Conservation (phyloP, 108 stramenopile species). For the Cyclotella atomus region DNA sequence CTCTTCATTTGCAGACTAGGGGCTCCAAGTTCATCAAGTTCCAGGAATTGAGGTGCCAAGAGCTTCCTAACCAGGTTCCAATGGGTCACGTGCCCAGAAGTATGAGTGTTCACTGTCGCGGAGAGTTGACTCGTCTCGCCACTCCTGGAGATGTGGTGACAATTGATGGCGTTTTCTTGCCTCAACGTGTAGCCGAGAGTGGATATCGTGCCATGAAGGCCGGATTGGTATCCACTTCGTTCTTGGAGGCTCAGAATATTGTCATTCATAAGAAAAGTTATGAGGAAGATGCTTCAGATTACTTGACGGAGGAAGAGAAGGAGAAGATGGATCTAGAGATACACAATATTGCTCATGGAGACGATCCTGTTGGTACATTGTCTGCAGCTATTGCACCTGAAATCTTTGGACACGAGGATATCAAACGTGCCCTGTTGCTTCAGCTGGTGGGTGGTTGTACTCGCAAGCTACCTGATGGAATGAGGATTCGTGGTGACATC, state of each 20-base stretch:
- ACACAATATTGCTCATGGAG: conserved; percentile 57
- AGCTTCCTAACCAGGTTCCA: conserved; percentile 96
- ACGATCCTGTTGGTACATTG: conserved; percentile 85
- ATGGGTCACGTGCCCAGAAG: conserved; percentile 97
- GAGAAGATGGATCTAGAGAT: conserved; percentile 62
- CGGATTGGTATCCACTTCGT: conserved; percentile 93
- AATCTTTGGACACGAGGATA: conserved; percentile 98
- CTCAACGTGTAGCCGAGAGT: conserved; percentile 72
- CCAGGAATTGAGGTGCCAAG: conserved; percentile 97
- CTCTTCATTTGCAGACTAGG: conserved; percentile 90
- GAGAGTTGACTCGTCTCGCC: conserved; percentile 88
- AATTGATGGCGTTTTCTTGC: conserved; percentile 92
- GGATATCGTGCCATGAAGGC: conserved; percentile 92
- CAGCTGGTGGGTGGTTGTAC: conserved; percentile 97
- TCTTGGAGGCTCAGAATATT: conserved; percentile 87
- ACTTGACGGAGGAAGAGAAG: conserved; percentile 61
- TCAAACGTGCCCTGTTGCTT: conserved; percentile 94
- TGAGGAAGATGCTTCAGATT: conserved; percentile 74
- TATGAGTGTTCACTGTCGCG: conserved; percentile 91
- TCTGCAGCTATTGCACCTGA: conserved; percentile 94
- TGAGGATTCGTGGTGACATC: conserved; percentile 97
- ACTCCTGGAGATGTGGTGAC: conserved; percentile 97
- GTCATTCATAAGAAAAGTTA: conserved; percentile 91
- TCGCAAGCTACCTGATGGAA: conserved; percentile 90
- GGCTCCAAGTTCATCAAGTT: conserved; percentile 96